Evolutionary conservation across 2,329 filamentous ascomycete species (phyloP), one percentile per base, ranked within the genome.

Genomic region (Aspergillus sp.): DNA sequence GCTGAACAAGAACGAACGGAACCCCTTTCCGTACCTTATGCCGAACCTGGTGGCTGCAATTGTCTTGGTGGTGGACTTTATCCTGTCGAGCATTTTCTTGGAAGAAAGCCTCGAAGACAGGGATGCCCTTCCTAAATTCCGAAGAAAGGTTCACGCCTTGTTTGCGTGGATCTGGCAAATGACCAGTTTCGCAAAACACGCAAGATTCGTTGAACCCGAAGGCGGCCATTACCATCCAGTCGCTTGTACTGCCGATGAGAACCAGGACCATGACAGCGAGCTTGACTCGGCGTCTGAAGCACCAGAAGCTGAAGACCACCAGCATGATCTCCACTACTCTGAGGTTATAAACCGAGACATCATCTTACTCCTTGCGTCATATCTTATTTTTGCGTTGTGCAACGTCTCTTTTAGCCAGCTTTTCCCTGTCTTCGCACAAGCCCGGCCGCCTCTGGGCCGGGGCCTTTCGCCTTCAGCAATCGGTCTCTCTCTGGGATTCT

Each of bases 361-460:
- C 0, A 65, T 96, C 8, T 73, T 94, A 2, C 77, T 98, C 0
- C 78, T 98, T 4, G 65, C 80, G 44, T 94, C 90, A 0, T 97
- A 95, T 61, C 79, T 96, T 39, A 84, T 97, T 43, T 98, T 97
- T 62, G 90, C 96, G 60, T 76, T 98, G 4, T 83, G 86, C 50
- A 97, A 97, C 65, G 88, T 96, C 54, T 89, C 88, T 3, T 98
- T 90, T 76, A 96, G 95, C 68, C 91, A 88, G 12, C 74, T 98
- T 0, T 98, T 94, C 59, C 93, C 93, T 1, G 91, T 97, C 45
- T 98, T 97, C 58, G 87, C 85, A 0, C 83, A 90, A 46, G 82
- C 85, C 0, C 67, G 78, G 0, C 75, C 82, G 0, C 93, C 93
- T 0, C 83, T 83, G 0, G 93, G 93, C 12, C 84, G 93, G 36